phyloP scores from a whole-genome alignment of 169 alveolate species.

The Eimeria necatrix region DNA sequence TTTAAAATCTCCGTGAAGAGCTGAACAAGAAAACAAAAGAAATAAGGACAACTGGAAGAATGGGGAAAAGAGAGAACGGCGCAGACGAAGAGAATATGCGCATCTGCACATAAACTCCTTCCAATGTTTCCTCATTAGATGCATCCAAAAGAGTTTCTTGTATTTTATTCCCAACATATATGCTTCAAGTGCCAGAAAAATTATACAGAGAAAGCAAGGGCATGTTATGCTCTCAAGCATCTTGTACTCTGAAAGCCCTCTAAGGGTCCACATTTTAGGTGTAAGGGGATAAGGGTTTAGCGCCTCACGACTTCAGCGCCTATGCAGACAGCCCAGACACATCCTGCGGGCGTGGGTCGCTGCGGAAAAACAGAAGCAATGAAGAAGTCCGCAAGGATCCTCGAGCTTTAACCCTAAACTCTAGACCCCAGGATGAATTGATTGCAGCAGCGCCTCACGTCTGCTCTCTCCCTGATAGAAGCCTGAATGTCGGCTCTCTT shows the following conservation, averaged over 20 bases:
- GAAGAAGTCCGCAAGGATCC: not conserved
- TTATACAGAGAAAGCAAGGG: too few relatives aligned
- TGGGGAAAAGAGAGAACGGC: too few relatives aligned
- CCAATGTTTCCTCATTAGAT: too few relatives aligned
- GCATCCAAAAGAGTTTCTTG: too few relatives aligned
- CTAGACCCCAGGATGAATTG: not conserved
- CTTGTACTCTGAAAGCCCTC: too few relatives aligned
- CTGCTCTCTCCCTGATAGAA: constrained; percentile 43
- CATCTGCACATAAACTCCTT: too few relatives aligned
- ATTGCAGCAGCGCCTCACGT: not conserved
- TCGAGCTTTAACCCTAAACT: not conserved
- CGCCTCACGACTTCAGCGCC: constrained; percentile 78
- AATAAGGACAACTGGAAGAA: not conserved
- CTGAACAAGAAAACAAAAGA: not conserved
- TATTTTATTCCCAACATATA: too few relatives aligned
- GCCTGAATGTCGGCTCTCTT: constrained; percentile 75
- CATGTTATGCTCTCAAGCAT: too few relatives aligned
- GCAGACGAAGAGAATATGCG: too few relatives aligned
- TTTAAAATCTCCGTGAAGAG: constrained; percentile 44
- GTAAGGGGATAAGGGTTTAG: not conserved
- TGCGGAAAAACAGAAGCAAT: not conserved
- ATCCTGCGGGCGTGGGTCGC: constrained; percentile 62
- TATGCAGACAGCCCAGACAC: constrained; percentile 79
- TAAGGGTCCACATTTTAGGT: not conserved
- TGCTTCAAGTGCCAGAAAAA: too few relatives aligned